phyloP scores from a whole-genome alignment of 2,329 filamentous ascomycete genomes.

The Colletotrichum paranaense region DNA sequence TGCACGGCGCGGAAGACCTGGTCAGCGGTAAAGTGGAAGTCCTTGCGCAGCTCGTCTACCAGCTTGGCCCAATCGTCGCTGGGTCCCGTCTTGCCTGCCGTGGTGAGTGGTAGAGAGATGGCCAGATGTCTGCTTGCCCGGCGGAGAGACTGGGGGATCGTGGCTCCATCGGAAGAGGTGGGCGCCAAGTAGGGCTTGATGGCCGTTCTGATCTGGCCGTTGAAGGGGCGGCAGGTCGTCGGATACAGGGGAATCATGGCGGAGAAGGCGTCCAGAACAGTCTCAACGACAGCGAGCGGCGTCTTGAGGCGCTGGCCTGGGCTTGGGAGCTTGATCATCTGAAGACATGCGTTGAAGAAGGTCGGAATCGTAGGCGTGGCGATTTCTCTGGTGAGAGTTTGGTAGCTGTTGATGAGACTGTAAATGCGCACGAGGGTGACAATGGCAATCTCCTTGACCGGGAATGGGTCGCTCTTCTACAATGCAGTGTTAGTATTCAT shows the following conservation, averaged over 20 bases:
- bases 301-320: slow-evolving; percentile 52
- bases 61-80: slow-evolving; percentile 82
- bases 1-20: slow-evolving; percentile 81
- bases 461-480: slow-evolving; percentile 80
- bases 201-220: slow-evolving; percentile 73
- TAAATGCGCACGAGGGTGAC: slow-evolving; percentile 87
- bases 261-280: slow-evolving; percentile 77
- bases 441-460: slow-evolving; percentile 81
- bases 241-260: slow-evolving; percentile 83
- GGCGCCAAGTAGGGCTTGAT: slow-evolving; percentile 72
- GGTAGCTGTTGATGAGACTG: slow-evolving; percentile 82
- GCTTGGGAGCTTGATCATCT: slow-evolving; percentile 64
- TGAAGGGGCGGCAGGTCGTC: slow-evolving; percentile 83
- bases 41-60: slow-evolving; percentile 69
- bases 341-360: slow-evolving; percentile 80
- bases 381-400: slow-evolving; percentile 86
- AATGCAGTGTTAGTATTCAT: slow-evolving; percentile 38
- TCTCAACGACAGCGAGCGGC: slow-evolving; percentile 68
- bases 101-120: slow-evolving; percentile 82
- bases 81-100: slow-evolving; percentile 81
- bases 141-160: slow-evolving; percentile 64
- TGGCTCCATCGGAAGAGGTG: slow-evolving; percentile 63
- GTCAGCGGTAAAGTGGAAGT: slow-evolving; percentile 78
- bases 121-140: slow-evolving; percentile 72
- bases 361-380: slow-evolving; percentile 83